These are phyloP conservation scores for Luvunga scandens DNA, from an alignment of 345 rosid genomes.

Conservation along the genomic window DNA sequence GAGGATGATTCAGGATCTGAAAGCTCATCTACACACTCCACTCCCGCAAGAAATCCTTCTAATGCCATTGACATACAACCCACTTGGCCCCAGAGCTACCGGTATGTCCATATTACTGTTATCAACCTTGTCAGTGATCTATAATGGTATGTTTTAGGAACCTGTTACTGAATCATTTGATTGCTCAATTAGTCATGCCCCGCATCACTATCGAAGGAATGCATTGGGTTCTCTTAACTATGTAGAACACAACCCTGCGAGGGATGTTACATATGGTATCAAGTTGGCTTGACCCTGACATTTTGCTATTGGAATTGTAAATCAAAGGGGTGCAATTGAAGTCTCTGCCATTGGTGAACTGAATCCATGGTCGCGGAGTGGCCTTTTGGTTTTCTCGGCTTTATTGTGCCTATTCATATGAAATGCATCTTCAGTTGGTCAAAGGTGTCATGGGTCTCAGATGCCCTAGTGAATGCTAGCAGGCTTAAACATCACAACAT, in stretches of 20 bases:
- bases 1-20: constrained; percentile 43
- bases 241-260: too few relatives aligned
- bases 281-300: neutral
- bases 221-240: too few relatives aligned
- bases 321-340: neutral
- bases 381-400: neutral
- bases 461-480: neutral
- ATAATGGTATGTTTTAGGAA: neutral
- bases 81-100: constrained; percentile 76
- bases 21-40: neutral
- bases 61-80: constrained; percentile 11
- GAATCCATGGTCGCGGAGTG: neutral
- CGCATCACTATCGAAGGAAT: neutral
- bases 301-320: neutral
- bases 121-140: neutral
- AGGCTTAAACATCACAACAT: neutral
- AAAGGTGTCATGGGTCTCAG: neutral
- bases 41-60: constrained; percentile 16
- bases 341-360: neutral
- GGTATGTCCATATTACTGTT: constrained; percentile 27
- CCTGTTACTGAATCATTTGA: neutral
- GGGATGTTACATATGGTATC: neutral
- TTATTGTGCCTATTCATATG: neutral
- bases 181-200: neutral
- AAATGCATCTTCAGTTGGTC: neutral